These are phyloP conservation scores for Microascus cirrosus DNA, from an alignment of 2,329 filamentous ascomycete genomes.

Conservation along the genomic window DNA sequence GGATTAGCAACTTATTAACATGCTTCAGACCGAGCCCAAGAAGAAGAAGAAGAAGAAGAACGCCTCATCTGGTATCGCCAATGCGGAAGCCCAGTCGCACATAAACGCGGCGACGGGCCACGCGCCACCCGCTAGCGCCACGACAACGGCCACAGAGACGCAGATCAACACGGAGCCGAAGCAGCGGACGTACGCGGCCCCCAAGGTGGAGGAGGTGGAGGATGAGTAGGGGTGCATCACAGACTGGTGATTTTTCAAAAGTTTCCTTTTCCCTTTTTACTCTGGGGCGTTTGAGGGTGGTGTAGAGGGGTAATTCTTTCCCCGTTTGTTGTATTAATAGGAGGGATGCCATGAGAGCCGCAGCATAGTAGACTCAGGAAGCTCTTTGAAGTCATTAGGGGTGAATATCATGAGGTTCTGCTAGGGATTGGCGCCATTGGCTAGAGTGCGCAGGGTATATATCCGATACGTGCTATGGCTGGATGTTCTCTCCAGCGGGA, in stretches of 20 bases:
- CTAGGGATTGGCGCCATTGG: no score
- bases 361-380: no score
- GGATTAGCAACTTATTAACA: constrained; percentile 14
- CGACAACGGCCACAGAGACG: constrained; percentile 45
- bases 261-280: background rate
- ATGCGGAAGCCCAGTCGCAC: constrained; percentile 21
- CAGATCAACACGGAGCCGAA: constrained; percentile 34
- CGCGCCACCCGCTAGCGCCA: constrained; percentile 38
- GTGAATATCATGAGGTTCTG: no score
- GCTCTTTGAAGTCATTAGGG: no score
- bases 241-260: background rate
- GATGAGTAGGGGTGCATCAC: background rate
- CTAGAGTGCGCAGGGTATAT: no score
- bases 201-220: constrained; percentile 42
- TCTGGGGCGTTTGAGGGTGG: background rate
- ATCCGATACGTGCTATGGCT: no score
- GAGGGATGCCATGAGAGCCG: no score
- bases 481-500: no score
- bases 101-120: constrained; percentile 44
- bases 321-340: no score
- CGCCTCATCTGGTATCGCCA: constrained; percentile 18
- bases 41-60: constrained; percentile 48
- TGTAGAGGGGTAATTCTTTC: background rate
- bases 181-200: constrained; percentile 35
- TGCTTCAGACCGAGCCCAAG: constrained; percentile 25